phyloP scores from a whole-genome alignment of 306 rosid species.

The Quercus agrifolia region DNA sequence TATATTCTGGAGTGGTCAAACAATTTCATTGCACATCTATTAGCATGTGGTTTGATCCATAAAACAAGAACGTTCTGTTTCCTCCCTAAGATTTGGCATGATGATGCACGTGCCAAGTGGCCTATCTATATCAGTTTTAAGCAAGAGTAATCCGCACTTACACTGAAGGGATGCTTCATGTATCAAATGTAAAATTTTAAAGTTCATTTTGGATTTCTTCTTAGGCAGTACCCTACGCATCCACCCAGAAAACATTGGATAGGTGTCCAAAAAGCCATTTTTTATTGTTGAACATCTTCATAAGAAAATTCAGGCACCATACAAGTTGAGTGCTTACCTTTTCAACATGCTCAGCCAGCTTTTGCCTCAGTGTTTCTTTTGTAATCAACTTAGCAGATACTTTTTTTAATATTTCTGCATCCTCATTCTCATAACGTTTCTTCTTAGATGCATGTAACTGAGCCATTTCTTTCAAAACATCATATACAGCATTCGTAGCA shows the following conservation, averaged over 20 bases:
- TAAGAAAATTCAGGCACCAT: slow-evolving; percentile 6
- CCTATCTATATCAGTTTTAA: background rate
- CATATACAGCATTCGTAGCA: slow-evolving; percentile 65
- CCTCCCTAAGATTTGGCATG: background rate
- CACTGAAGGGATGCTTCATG: background rate
- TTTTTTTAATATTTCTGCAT: slow-evolving; percentile 56
- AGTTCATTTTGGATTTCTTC: background rate
- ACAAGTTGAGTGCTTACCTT: slow-evolving; percentile 49
- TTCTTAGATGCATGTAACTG: slow-evolving; percentile 57
- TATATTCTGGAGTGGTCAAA: background rate
- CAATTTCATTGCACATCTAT: background rate
- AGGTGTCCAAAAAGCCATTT: background rate
- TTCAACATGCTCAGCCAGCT: slow-evolving; percentile 85
- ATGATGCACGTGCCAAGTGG: background rate
- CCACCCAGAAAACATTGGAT: background rate
- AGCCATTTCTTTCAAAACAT: slow-evolving; percentile 60
- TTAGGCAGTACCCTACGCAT: background rate
- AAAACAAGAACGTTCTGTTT: background rate
- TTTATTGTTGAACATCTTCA: background rate
- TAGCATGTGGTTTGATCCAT: background rate
- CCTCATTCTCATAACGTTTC: slow-evolving; percentile 46
- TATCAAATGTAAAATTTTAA: background rate
- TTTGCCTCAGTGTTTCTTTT: slow-evolving; percentile 67
- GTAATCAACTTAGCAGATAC: slow-evolving; percentile 60
- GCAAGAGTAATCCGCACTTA: background rate